These are phyloP conservation scores for Xylaria sp. DNA, from an alignment of 2,329 filamentous ascomycete genomes.

Conservation along the genomic window DNA sequence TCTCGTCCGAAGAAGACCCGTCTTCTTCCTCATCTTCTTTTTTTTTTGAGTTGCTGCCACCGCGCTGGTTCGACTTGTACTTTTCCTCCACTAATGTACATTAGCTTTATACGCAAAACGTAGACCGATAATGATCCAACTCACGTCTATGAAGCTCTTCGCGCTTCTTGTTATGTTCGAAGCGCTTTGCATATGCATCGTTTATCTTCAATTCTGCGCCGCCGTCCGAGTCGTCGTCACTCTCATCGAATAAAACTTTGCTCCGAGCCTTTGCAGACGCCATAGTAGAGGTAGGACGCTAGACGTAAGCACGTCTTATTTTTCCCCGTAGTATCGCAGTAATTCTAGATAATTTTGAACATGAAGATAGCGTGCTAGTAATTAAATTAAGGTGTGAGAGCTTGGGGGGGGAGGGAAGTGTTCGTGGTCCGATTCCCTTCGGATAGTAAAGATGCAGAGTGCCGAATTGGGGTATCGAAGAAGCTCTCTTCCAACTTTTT, in stretches of 20 bases:
- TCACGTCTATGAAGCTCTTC: conserved; percentile 81
- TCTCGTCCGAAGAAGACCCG: conserved; percentile 78
- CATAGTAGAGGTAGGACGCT: conserved; percentile 45
- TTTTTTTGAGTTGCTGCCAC: conserved; percentile 56
- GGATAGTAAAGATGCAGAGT: conserved; percentile 13
- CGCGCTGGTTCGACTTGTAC: conserved; percentile 64
- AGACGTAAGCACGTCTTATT: background rate
- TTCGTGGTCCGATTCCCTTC: background rate
- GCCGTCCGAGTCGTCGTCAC: conserved; percentile 61
- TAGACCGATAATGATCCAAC: conserved; percentile 45
- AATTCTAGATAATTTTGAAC: background rate
- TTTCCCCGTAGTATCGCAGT: background rate
- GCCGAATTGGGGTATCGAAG: conserved; percentile 8
- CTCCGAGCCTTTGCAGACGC: conserved; percentile 50
- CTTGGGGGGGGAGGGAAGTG: background rate
- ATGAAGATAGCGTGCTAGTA: background rate
- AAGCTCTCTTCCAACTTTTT: conserved; percentile 33
- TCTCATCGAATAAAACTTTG: conserved; percentile 67
- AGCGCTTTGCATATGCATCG: conserved; percentile 85
- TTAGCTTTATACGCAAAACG: conserved; percentile 31
- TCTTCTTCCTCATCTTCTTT: conserved; percentile 67
- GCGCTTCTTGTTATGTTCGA: conserved; percentile 97
- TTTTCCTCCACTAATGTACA: conserved; percentile 84
- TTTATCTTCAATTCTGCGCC: conserved; percentile 80
- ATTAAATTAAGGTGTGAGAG: background rate